Percentiles rank a stretch among this genome's conserved stretches.
phyloP scores from a whole-genome alignment of 1,284 basidiomycete species.

The Leccinum pachyderme region DNA sequence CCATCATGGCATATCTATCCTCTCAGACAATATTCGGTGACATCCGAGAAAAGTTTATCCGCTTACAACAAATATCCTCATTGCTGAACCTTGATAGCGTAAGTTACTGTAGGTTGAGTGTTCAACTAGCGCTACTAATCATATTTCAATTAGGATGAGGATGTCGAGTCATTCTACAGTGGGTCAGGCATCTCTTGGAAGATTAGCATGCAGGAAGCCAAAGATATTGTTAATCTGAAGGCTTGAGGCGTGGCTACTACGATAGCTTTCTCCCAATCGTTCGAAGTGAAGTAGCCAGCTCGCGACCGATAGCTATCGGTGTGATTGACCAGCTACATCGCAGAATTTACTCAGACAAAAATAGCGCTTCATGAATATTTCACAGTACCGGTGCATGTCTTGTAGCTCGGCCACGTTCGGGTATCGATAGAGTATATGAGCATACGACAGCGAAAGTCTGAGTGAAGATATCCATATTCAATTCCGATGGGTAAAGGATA shows the following conservation, averaged over 20 bases:
- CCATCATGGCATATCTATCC: constrained; percentile 80
- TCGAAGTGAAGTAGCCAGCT: neutral
- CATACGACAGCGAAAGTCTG: neutral
- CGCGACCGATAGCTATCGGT: neutral
- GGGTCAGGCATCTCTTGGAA: constrained; percentile 92
- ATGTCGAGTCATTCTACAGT: constrained; percentile 89
- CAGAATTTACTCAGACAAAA: neutral
- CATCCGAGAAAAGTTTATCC: constrained; percentile 85
- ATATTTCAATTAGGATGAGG: constrained; percentile 65
- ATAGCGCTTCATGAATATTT: neutral
- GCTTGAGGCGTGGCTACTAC: constrained; percentile 34
- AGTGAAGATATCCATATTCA: constrained; percentile 1
- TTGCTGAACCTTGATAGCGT: constrained; percentile 88
- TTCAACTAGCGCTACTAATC: constrained; percentile 2
- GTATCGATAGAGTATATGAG: neutral
- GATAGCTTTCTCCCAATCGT: neutral
- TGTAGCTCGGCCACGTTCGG: neutral
- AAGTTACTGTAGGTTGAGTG: constrained; percentile 28
- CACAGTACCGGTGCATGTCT: neutral
- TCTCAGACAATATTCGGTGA: constrained; percentile 87
- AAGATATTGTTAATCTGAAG: constrained; percentile 64
- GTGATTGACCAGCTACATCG: neutral
- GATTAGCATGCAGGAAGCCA: constrained; percentile 75
- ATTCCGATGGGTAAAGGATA: constrained; percentile 5
- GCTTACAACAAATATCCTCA: constrained; percentile 92